Evolutionary conservation across 2,329 filamentous ascomycete species (phyloP), one percentile per base, ranked within the genome.

Genomic region (Nemania diffusa): DNA sequence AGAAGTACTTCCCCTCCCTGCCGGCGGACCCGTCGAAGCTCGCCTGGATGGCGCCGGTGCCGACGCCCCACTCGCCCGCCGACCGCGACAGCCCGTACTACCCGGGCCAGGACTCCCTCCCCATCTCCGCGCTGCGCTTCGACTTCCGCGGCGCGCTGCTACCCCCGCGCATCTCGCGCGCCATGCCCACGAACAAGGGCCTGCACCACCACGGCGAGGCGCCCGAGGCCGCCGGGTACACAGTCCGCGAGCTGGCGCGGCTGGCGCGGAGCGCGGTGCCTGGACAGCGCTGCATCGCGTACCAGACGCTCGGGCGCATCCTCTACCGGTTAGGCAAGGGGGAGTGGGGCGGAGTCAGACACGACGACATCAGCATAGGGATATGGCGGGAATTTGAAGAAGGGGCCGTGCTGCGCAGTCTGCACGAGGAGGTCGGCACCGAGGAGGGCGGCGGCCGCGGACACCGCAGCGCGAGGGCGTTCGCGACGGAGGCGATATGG

Each of bases 161-260:
- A 13, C 89, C 95, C 0, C 96, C 96, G 0, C 85, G 88, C 56
- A 86, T 89, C 37, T 90, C 93, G 27, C 86, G 94, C 62, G 84
- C 87, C 1, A 89, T 98, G 27, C 92, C 95, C 5, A 88, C 88
- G 0, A 90, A 89, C 13, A 88, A 91, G 67, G 96, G 96, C 0
- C 85, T 99, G 15, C 96, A 99, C 79, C 95, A 99, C 79, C 96
- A 99, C 78, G 94, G 92, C 69, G 89, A 94, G 65, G 94, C 95
- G 1, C 96, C 96, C 17, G 93, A 97, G 79, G 93, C 94, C 1
- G 96, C 96, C 0, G 96, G 96, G 0, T 99, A 99, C 80, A 98
- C 96, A 0, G 87, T 99, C 32, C 88, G 90, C 0, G 96, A 99
- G 79, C 84, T 99, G 1, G 90, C 93, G 1, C 88, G 91, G 34